Base-by-base conservation (phyloP, 1,284 basidiomycete species). In the Austroboletus sp. region DNA sequence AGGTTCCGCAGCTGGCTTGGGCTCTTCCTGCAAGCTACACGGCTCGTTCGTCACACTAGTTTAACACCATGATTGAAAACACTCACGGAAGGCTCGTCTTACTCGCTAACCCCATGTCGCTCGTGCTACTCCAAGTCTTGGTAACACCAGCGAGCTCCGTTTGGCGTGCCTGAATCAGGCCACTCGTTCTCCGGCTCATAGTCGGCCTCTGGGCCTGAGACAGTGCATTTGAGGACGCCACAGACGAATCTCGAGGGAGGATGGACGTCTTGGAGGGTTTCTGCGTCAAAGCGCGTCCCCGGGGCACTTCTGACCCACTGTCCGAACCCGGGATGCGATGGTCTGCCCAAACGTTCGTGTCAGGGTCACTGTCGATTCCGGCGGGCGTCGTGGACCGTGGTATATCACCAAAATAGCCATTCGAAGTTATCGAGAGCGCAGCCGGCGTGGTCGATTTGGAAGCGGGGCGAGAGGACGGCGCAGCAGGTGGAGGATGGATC, bases 1-100 rank as follows among this genome's bases (percentile, higher is more conserved):
- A 23, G 47, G 11, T 10, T 43, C 32, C 5, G 25, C 51, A 1
- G 16, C 44, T 11, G 35, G 42, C 27, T 61, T 63, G 4, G 67
- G 66, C 48, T 75, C 69, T 17, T 67, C 59, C 1, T 60, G 61
- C 35, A 61, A 42, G 3, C 63, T 67, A 25, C 29, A 30, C n/a
- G 6, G 15, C 50, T 31, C 32, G 17, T 29, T 10, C 13, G 37
- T 16, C 43, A 42, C 31, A 44, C 13, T 13, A 17, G 8, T 7
- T 17, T 27, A 13, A 33, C 19, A 1, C 38, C 33, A 30, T 23
- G 7, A 7, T 9, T 15, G 30, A 12, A 35, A 19, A 41, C 26
- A 58, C 61, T 49, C 40, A 65, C 63, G 30, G 32, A 37, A 50
- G 30, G 37, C 37, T 57, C 21, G 44, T 16, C 34, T 39, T 51